Conservation (phyloP, 345 rosid species). For the Anacardium occidentale region DNA sequence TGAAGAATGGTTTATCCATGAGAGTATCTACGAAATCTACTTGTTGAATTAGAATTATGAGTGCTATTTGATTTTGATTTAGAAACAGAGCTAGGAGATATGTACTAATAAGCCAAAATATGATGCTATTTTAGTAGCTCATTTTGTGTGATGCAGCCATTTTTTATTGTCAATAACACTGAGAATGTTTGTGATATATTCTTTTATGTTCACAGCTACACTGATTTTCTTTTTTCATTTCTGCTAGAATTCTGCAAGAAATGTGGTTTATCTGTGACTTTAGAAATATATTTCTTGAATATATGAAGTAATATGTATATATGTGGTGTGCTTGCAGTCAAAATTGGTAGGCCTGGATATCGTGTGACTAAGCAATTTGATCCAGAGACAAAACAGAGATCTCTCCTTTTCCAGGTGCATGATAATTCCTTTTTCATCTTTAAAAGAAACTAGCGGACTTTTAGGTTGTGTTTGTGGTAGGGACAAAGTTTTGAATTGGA, state of each 20-base stretch:
- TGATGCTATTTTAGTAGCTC: no score
- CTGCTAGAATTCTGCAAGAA: neutral
- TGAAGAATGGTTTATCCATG: neutral
- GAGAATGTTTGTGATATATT: neutral
- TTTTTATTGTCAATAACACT: neutral
- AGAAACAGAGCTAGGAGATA: neutral
- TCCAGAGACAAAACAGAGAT: slow-evolving; percentile 86
- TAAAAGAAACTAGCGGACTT: no score
- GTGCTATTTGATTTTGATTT: neutral
- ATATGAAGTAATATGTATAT: neutral
- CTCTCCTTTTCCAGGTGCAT: slow-evolving; percentile 87
- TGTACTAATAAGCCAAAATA: neutral
- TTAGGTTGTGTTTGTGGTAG: no score
- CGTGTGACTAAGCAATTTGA: slow-evolving; percentile 94
- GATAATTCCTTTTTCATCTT: neutral
- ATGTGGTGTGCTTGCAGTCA: slow-evolving; percentile 48
- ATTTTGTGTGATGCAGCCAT: neutral
- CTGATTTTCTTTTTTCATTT: neutral
- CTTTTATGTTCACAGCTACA: no score
- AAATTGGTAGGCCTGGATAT: slow-evolving; percentile 97
- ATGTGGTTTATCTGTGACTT: neutral
- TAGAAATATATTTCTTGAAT: neutral
- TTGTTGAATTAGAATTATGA: neutral
- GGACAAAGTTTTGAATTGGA: no score
- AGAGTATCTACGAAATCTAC: neutral